Base-by-base conservation (phyloP, 2,329 filamentous ascomycete species). In the Nemania diffusa region DNA sequence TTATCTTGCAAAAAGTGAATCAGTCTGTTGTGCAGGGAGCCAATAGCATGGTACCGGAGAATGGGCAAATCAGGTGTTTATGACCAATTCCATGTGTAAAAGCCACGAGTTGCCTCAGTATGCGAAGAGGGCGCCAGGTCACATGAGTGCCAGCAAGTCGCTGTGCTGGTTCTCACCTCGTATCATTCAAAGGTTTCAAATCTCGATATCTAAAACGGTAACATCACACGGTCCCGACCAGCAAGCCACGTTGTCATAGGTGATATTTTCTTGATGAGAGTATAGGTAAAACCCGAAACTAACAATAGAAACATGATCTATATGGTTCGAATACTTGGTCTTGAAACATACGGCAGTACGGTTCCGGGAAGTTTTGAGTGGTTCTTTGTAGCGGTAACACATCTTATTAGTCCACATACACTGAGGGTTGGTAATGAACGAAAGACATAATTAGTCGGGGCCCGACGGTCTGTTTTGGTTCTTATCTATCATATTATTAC, bases 231-330 rank as follows among this genome's bases (percentile, higher is more conserved):
- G 73, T 73, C 73, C 73, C 73, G 70, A 73, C 9, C n/a, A 20
- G 20, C 44, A 17, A 17, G 48, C 75, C 75, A 76, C 73, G 73
- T 75, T 72, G 73, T 73, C 69, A 71, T 69, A 75, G 65, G 71
- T 63, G 67, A 70, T 72, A 67, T 70, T 70, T 52, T 67, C 62
- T 56, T 65, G 64, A 74, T 61, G 65, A 69, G 69, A 60, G 64
- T 56, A 64, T 17, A 64, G 64, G 46, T 69, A 67, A 58, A 69
- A 71, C 70, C 73, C 77, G 74, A 72, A 76, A 75, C 73, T 67
- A 75, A 73, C 73, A 74, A 71, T 74, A 53, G 66, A 63, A 70
- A 71, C 70, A 75, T 69, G 74, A 70, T 69, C 71, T 65, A 73
- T 71, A 51, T 26, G 71, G 67, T 69, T 73, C 69, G 63, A 72